A percentile compares a stretch with the other conserved stretches of the same genome.
phyloP scores from a whole-genome alignment of 139 green algal genomes.

The Microglena sp. region DNA sequence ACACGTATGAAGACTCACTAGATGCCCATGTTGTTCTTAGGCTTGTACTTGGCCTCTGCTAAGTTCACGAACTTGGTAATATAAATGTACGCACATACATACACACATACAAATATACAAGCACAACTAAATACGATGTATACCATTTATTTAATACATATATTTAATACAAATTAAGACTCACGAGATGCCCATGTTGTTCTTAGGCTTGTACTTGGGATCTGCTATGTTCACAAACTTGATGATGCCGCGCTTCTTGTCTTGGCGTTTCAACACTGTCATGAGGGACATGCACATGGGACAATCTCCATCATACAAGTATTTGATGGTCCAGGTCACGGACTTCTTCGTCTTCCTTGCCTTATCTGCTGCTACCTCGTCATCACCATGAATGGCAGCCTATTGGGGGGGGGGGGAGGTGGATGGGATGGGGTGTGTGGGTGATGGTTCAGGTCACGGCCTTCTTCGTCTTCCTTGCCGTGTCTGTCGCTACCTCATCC shows the following conservation, averaged over 20 bases:
- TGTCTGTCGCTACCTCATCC: too few species aligned
- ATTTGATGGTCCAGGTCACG: constrained; percentile 45
- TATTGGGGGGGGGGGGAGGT: neutral
- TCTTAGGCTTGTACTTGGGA: constrained; percentile 29
- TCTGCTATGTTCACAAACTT: constrained; percentile 49
- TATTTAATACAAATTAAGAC: too few species aligned
- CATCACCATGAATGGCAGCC: neutral
- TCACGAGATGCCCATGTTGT: constrained; percentile 46
- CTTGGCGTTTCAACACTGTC: constrained; percentile 7
- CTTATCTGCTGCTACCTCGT: neutral
- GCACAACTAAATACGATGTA: constrained; percentile 3
- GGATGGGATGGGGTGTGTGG: neutral
- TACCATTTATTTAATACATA: too few species aligned
- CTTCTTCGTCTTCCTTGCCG: neutral
- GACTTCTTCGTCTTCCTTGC: constrained; percentile 1
- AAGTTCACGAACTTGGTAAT: constrained; percentile 51
- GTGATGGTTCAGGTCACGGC: neutral
- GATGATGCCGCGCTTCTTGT: constrained; percentile 16
- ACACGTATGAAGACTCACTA: constrained; percentile 30
- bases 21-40: constrained; percentile 42
- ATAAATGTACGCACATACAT: too few species aligned
- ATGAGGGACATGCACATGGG: constrained; percentile 10
- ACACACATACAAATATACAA: too few species aligned
- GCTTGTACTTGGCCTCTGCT: constrained; percentile 30
- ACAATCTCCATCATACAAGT: constrained; percentile 62